phyloP scores from a whole-genome alignment of 2,329 filamentous ascomycete species.

The Knufia petricola region DNA sequence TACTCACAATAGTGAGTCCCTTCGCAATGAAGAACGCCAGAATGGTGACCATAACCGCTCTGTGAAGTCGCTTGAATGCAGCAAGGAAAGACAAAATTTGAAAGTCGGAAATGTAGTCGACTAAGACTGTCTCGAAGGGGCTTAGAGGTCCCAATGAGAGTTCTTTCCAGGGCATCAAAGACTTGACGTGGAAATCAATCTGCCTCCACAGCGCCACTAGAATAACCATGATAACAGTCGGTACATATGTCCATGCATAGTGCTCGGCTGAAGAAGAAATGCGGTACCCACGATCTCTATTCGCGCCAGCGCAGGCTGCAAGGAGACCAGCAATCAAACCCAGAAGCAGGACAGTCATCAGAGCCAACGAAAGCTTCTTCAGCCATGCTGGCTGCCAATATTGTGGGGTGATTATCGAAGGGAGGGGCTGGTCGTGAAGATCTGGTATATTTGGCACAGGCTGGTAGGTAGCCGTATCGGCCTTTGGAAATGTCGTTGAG shows the following conservation, averaged over 20 bases:
- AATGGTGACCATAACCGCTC: conserved; percentile 25
- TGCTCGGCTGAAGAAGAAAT: conserved; percentile 15
- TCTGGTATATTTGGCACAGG: background rate
- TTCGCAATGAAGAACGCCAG: conserved; percentile 26
- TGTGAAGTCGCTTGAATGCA: conserved; percentile 27
- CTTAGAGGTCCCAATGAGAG: conserved; percentile 23
- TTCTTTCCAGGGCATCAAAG: conserved; percentile 28
- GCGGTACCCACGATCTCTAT: conserved; percentile 15
- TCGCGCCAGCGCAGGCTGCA: conserved; percentile 16
- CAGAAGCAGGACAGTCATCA: conserved; percentile 15
- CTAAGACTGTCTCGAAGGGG: conserved; percentile 24
- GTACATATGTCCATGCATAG: conserved; percentile 21
- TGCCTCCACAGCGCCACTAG: conserved; percentile 26
- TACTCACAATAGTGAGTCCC: conserved; percentile 23
- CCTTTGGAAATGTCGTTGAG: background rate
- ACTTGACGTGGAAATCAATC: conserved; percentile 27
- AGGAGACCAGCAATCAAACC: conserved; percentile 15
- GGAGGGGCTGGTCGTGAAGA: background rate
- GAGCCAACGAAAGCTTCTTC: conserved; percentile 14
- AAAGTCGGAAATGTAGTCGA: conserved; percentile 28
- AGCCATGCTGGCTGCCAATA: conserved; percentile 23
- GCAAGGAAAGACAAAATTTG: conserved; percentile 24
- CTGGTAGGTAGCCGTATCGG: background rate
- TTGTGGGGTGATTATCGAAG: conserved; percentile 9
- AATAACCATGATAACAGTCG: conserved; percentile 25